Evolutionary conservation across 768 basidiomycete species (phyloP).

Genomic region (Lentinus brumalis): DNA sequence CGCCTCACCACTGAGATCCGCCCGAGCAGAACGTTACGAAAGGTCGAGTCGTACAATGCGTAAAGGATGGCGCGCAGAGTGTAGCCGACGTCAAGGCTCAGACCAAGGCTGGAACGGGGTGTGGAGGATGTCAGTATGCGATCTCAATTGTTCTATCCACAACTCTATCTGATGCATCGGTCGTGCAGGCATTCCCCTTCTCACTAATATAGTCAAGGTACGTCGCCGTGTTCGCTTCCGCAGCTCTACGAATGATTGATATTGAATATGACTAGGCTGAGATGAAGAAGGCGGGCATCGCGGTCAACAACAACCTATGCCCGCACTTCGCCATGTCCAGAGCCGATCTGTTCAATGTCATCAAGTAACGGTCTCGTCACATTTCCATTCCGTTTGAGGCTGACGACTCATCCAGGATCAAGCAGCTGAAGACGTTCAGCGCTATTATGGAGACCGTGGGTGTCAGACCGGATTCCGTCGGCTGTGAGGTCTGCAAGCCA

Average conservation of each 20-base stretch:
- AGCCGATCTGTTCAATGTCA: conserved; percentile 65
- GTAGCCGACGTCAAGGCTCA: conserved; percentile 60
- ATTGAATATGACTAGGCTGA: conserved; percentile 44
- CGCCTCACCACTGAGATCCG: not conserved
- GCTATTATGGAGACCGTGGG: conserved; percentile 56
- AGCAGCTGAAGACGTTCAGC: conserved; percentile 56
- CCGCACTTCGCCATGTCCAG: conserved; percentile 65
- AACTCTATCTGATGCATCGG: not conserved
- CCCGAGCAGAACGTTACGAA: conserved; percentile 59
- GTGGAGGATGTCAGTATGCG: conserved; percentile 55
- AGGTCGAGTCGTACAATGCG: conserved; percentile 51
- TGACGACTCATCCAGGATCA: conserved; percentile 43
- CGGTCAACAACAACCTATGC: conserved; percentile 61
- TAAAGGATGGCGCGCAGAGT: conserved; percentile 50
- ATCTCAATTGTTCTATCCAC: not conserved
- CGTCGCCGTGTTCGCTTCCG: not conserved
- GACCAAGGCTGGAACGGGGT: conserved; percentile 74
- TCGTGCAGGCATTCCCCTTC: conserved; percentile 51
- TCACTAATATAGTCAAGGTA: conserved; percentile 45
- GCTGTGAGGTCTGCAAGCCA: conserved; percentile 78
- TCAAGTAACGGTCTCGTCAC: conserved; percentile 36
- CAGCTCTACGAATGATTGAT: not conserved
- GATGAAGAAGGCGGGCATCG: conserved; percentile 67
- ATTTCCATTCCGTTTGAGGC: not conserved
- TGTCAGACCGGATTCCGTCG: conserved; percentile 48